Base-by-base conservation (phyloP, 1,139 yeast species). In the Kodamaea derodonti region DNA sequence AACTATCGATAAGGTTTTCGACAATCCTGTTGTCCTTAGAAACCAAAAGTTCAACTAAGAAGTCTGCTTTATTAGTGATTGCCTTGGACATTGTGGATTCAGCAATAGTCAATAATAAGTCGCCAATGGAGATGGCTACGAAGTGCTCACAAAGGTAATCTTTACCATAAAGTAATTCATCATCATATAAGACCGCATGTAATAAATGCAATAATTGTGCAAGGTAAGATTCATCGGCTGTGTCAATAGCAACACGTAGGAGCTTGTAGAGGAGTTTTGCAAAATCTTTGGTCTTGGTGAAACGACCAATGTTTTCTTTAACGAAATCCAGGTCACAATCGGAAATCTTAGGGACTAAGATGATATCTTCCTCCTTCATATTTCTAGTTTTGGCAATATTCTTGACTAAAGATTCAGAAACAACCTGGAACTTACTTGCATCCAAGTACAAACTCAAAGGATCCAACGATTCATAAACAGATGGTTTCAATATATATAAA, bases 111-210 rank as follows among this genome's bases (percentile, higher is more conserved):
- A 81, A 59, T 12, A 83, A 58, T 17, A 75, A 56, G 41, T 73
- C 76, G 46, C 80, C 63, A 23, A 83, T 65, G 3, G 86, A 83
- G 30, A 75, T 73, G 20, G 64, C 59, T 14, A 77, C 55, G 42
- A 75, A 78, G n/a, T 62, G 51, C 14, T 66, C 64, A 30, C 75
- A 65, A 14, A 75, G 56, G 38, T 56, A 54, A 3, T 49, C 46
- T 8, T 53, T 42, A 0, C 78, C 78, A 42, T 65, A 53, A 2
- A 66, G 43, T 2, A 51, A 38, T 40, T 72, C 79, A 40, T 75
- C 76, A 51, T 83, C 87, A 14, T 69, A 41, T 18, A 83, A 52
- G 4, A 80, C 64, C 3, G 84, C 90, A 59, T 83, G 87, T 2
- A 82, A 43, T 37, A 83, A 64, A 48, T 83, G 92, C 29, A 84